Evolutionary conservation across 352 stramenopile genomes (phyloP).

Genomic region (Globisporangium cylindrosporum): DNA sequence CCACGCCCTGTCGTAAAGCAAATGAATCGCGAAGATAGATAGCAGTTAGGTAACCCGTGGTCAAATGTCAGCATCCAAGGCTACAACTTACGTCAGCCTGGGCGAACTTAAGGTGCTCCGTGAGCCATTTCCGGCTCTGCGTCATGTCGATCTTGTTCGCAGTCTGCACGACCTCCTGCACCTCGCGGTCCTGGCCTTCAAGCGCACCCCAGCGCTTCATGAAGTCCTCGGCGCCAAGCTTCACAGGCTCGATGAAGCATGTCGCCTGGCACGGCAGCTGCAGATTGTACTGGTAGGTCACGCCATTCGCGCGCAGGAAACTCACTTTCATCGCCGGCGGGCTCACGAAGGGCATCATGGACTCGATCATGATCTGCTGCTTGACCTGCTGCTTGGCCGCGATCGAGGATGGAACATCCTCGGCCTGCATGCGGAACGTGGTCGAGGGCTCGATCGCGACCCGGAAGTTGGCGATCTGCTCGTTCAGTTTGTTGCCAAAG

Average conservation of each 20-base stretch:
- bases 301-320: constrained; percentile 66
- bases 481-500: constrained; percentile 91
- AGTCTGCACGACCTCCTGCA: constrained; percentile 89
- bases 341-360: constrained; percentile 90
- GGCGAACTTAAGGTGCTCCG: constrained; percentile 88
- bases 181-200: constrained; percentile 89
- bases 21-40: not conserved
- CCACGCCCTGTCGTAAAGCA: constrained; percentile 31
- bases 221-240: constrained; percentile 88
- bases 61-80: not conserved
- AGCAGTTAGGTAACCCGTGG: not conserved
- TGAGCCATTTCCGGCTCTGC: constrained; percentile 80
- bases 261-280: constrained; percentile 87
- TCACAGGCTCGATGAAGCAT: constrained; percentile 92
- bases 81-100: constrained; percentile 54
- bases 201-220: constrained; percentile 92
- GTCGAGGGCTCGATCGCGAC: constrained; percentile 53
- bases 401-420: constrained; percentile 73
- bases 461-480: constrained; percentile 82
- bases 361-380: constrained; percentile 91
- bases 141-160: constrained; percentile 81
- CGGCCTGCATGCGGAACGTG: constrained; percentile 58
- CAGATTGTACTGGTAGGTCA: constrained; percentile 67
- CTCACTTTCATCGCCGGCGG: constrained; percentile 85
- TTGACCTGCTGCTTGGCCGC: constrained; percentile 90